Evolutionary conservation across 352 stramenopile genomes (phyloP), one percentile per base, ranked within the genome.

Genomic region (Globisporangium acanthophoron): DNA sequence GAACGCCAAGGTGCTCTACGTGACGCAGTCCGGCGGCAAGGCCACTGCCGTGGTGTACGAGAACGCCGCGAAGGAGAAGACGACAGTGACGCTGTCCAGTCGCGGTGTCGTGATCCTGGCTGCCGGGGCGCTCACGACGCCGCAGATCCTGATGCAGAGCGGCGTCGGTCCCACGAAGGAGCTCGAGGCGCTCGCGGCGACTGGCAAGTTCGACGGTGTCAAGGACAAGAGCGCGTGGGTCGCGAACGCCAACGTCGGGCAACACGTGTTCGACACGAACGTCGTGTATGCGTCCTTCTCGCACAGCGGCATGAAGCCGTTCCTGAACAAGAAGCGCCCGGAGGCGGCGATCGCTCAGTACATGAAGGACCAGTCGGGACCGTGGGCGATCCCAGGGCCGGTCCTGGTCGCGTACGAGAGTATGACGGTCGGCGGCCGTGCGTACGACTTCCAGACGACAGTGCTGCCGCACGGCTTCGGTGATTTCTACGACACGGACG

Each of bases 91-190:
- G 5, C 59, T 86, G n/a, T 70, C 62, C 15, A 58, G 62, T 7
- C 53, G 62, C 7, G 80, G 74, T 5, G 80, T 83, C 27, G 87
- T 96, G 31, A 71, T 96, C 46, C 56, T 96, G 52, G 73, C 76
- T n/a, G 78, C 78, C 3, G 86, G 86, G 9, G 78, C 88, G 3
- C 56, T 90, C 54, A 73, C 66, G 49, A 90, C 86, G 40, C 87
- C 88, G 4, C 82, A 94, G 57, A 58, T 96, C 5, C 73, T 97
- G 18, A 85, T 93, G 61, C 72, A 90, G 52, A 88, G 69, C 45
- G 87, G 82, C 18, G 78, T 97, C 33, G 88, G 87, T 7, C 78
- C 80, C 2, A 45, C 64, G 29, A 61, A 79, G 3, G 69, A 89
- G 54, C 69, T 96, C 20, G 47, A 77, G 15, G 31, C 69, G 16